Conservation (phyloP, 176 grass and related monocot species). For the Hyparrhenia diplandra region DNA sequence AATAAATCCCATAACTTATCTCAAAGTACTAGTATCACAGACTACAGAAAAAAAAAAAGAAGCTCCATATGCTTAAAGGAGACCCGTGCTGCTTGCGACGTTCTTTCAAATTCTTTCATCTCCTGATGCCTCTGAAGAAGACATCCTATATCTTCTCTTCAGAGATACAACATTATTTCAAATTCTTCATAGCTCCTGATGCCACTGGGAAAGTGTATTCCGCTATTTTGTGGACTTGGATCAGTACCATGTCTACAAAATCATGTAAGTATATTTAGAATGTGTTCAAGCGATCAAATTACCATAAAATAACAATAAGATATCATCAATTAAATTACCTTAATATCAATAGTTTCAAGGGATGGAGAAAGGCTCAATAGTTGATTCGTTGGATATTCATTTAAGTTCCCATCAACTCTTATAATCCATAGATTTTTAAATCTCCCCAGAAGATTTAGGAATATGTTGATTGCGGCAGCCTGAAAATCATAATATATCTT, state of each 20-base stretch:
- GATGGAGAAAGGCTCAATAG: neutral
- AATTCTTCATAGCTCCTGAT: no score
- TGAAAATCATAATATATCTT: neutral
- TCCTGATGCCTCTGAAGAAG: neutral
- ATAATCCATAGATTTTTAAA: neutral
- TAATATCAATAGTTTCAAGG: neutral
- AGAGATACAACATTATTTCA: neutral
- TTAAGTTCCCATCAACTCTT: neutral
- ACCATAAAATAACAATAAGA: neutral
- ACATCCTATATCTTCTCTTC: neutral
- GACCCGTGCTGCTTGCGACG: neutral
- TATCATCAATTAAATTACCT: neutral
- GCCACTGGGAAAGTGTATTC: no score
- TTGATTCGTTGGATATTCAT: neutral
- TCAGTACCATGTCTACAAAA: neutral
- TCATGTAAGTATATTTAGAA: neutral
- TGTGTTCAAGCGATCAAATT: neutral
- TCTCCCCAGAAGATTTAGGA: neutral
- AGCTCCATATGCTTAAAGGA: neutral
- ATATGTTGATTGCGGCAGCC: neutral
- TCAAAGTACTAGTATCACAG: neutral
- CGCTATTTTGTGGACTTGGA: no score
- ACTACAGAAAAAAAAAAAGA: neutral
- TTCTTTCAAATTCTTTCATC: neutral
- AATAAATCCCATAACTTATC: neutral